Conservation (phyloP, 257 asterid species). For the Solanum bulbocastanum region DNA sequence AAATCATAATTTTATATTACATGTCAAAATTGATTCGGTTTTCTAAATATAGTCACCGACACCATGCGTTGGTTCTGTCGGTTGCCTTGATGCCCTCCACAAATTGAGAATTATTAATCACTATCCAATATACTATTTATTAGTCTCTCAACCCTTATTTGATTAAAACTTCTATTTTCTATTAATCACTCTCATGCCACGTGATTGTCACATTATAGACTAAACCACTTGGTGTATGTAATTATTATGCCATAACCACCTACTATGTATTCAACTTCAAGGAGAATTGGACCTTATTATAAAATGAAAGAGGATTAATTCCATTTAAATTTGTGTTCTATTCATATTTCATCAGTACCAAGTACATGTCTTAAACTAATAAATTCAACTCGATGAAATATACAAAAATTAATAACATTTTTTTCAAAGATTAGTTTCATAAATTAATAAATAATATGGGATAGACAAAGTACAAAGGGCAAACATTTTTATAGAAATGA, state of each 20-base stretch:
- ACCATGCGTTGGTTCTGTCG: background rate
- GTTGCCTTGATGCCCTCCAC: background rate
- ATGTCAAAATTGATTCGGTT: background rate
- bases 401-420: background rate
- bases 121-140: background rate
- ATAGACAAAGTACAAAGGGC: background rate
- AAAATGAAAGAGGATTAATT: background rate
- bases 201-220: background rate
- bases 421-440: background rate
- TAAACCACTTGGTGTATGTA: background rate
- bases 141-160: background rate
- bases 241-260: background rate
- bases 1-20: background rate
- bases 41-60: background rate
- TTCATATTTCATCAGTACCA: background rate
- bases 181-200: background rate
- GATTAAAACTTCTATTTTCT: background rate
- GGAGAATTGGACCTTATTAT: background rate
- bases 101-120: background rate
- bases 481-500: background rate
- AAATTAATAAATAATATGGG: background rate
- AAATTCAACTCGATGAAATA: background rate
- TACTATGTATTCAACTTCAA: background rate
- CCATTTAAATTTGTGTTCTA: background rate
- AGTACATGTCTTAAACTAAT: background rate